Base-by-base conservation (phyloP, 768 basidiomycete species). In the Terana coerulea region DNA sequence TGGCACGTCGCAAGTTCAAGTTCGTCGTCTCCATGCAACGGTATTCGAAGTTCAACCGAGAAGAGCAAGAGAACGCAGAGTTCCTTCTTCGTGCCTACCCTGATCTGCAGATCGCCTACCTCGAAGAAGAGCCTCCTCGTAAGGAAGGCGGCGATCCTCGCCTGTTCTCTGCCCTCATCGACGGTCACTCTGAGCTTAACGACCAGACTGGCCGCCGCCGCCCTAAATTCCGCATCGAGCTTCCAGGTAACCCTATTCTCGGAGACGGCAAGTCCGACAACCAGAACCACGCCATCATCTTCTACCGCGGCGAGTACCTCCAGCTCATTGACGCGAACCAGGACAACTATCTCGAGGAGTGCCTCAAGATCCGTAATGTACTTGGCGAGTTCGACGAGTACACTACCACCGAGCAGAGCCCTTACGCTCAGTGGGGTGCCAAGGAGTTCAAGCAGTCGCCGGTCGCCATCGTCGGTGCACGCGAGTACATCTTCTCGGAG, bases 271-370 rank as follows among this genome's bases (percentile, higher is more conserved):
- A 99, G 72, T 95, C 93, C 22, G 97, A 99, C 75, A 99, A 99
- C 71, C 97, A 98, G 80, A 98, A 99, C 69, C 97, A 99, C 61
- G 95, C 97, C 25, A 95, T 99, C 69, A 84, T 99, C 69, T 99
- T 98, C 76, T 98, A 98, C 72, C 92, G 97, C 54, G 97, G 97
- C 61, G 97, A 98, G 72, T 99, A 98, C 69, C 76, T 99, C 3
- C 97, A 99, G 73, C 91, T 99, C 57, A 98, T 99, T 67, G 97
- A 99, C 60, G 97, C 97, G 68, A 99, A 99, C 67, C 95, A 99
- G 74, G 97, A 99, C 73, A 98, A 99, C 72, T 99, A 99, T 64
- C 84, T 99, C 55, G 97, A 99, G 70, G 97, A 99, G 67, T 98
- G 95, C 75, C 81, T 99, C 64, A 99, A 99, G 80, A 98, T 99